These are phyloP conservation scores for Creolimax fragrantissima DNA, from an alignment of 78 protist genomes.

Conservation along the genomic window DNA sequence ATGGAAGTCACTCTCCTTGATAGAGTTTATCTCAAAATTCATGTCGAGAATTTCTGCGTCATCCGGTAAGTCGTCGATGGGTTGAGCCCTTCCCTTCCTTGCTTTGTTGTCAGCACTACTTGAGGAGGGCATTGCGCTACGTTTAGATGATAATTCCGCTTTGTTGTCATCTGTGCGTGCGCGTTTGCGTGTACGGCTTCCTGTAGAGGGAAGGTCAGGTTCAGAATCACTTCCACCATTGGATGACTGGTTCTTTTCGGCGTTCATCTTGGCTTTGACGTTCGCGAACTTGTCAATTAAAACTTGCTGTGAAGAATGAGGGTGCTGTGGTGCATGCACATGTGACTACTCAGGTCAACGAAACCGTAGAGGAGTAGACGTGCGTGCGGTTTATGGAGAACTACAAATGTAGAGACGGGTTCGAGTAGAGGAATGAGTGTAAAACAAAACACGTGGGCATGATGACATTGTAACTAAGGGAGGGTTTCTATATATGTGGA, in stretches of 20 bases:
- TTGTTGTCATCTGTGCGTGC: background rate
- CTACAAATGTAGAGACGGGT: too few relatives aligned
- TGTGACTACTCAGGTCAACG: too few relatives aligned
- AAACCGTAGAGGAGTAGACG: too few relatives aligned
- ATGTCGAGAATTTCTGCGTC: background rate
- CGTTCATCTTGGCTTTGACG: background rate
- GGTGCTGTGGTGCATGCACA: too few relatives aligned
- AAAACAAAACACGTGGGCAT: too few relatives aligned
- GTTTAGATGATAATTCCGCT: background rate
- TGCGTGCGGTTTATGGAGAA: too few relatives aligned
- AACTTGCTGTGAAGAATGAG: too few relatives aligned
- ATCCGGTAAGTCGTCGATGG: background rate
- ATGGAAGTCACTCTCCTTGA: background rate
- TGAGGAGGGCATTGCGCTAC: background rate
- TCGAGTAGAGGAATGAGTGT: too few relatives aligned
- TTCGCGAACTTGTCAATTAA: too few relatives aligned
- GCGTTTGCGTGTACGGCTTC: background rate
- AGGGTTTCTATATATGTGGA: too few relatives aligned
- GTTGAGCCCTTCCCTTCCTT: background rate
- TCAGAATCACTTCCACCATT: background rate
- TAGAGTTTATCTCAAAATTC: background rate
- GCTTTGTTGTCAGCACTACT: background rate
- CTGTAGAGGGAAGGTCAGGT: background rate
- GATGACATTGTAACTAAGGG: too few relatives aligned
- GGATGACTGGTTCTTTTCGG: background rate